phyloP scores from a whole-genome alignment of 768 basidiomycete species.

The Tylopilus felleus region DNA sequence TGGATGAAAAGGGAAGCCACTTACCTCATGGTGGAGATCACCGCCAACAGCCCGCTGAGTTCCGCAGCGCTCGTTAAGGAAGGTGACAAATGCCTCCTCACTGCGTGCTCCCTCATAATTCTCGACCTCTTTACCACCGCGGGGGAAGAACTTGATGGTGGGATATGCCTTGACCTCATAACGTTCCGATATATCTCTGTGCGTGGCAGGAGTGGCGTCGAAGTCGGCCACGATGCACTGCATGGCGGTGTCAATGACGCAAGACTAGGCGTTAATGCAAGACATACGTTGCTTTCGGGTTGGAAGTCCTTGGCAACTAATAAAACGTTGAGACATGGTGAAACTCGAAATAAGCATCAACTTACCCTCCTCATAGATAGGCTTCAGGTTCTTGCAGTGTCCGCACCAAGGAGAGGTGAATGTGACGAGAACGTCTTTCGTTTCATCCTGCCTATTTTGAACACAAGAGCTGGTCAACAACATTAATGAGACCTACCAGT shows the following conservation, averaged over 20 bases:
- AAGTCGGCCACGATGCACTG: slow-evolving; percentile 90
- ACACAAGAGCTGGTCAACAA: background rate
- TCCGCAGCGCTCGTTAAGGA: slow-evolving; percentile 84
- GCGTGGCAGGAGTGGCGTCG: slow-evolving; percentile 81
- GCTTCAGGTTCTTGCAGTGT: slow-evolving; percentile 92
- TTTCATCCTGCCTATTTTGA: slow-evolving; percentile 43
- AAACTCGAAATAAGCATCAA: background rate
- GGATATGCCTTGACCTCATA: slow-evolving; percentile 84
- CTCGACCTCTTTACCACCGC: slow-evolving; percentile 58
- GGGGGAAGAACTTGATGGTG: slow-evolving; percentile 93
- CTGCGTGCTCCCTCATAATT: slow-evolving; percentile 68
- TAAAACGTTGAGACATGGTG: background rate
- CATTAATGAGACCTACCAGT: slow-evolving; percentile 41
- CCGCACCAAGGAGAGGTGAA: slow-evolving; percentile 91
- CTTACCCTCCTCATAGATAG: slow-evolving; percentile 74
- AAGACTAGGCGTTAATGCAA: background rate
- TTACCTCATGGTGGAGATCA: slow-evolving; percentile 65
- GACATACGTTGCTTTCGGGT: slow-evolving; percentile 65
- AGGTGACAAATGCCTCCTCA: slow-evolving; percentile 73
- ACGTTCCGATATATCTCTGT: slow-evolving; percentile 63
- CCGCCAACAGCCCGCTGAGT: slow-evolving; percentile 82
- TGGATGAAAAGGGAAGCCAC: slow-evolving; percentile 10
- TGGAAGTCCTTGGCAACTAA: slow-evolving; percentile 77
- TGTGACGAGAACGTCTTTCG: slow-evolving; percentile 81
- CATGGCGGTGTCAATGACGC: slow-evolving; percentile 4